Evolutionary conservation across 2,329 filamentous ascomycete species (phyloP).

Genomic region (Phialophora expanda): DNA sequence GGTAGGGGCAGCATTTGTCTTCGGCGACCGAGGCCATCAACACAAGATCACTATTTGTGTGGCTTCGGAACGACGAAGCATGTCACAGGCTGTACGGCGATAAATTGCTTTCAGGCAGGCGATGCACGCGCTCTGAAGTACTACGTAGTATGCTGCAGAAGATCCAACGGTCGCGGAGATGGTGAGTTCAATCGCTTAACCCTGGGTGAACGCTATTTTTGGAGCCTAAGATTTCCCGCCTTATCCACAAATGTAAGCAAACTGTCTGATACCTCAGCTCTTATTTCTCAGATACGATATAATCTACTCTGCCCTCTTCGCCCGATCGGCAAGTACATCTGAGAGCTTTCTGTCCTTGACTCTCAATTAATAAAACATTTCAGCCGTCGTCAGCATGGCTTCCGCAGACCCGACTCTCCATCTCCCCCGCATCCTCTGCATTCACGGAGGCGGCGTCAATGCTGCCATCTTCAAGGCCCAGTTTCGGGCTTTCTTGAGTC

Average conservation of each 20-base stretch:
- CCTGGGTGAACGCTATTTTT: constrained; percentile 16
- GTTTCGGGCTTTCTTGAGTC: constrained; percentile 61
- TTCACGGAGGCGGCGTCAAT: constrained; percentile 80
- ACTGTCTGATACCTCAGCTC: not conserved
- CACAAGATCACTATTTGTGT: not conserved
- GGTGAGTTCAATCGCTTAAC: not conserved
- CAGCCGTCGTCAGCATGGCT: constrained; percentile 13
- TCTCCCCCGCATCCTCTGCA: constrained; percentile 73
- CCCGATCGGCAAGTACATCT: not conserved
- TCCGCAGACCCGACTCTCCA: constrained; percentile 41
- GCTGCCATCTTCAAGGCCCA: constrained; percentile 71
- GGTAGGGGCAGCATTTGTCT: not conserved
- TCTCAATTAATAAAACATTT: not conserved
- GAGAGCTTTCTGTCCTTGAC: not conserved
- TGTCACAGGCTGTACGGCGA: not conserved
- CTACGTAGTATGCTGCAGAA: not conserved
- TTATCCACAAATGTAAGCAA: not conserved
- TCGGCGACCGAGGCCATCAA: not conserved
- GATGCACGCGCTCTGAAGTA: not conserved
- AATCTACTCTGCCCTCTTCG: not conserved
- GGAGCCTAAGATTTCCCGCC: not conserved
- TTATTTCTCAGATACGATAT: not conserved
- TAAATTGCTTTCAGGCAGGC: not conserved
- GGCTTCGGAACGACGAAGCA: not conserved
- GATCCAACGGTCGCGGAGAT: not conserved